Conservation (phyloP, 2,329 filamentous ascomycete genomes). For the Botrytis tulipae region DNA sequence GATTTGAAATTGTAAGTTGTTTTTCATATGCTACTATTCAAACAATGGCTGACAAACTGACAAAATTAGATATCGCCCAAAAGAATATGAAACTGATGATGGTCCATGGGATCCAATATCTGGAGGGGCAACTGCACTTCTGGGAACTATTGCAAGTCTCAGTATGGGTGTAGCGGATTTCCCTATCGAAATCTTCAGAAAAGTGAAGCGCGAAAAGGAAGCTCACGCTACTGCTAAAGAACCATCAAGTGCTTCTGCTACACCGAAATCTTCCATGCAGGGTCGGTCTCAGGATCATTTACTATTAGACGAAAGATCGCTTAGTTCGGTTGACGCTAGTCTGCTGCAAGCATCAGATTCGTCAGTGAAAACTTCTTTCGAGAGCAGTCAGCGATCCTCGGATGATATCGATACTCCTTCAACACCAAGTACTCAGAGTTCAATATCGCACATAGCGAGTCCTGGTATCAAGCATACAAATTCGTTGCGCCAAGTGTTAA, state of each 20-base stretch:
- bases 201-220: constrained; percentile 31
- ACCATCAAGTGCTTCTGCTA: constrained; percentile 19
- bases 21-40: not conserved
- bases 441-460: not conserved
- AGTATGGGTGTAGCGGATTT: constrained; percentile 80
- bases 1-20: constrained; percentile 67
- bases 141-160: constrained; percentile 80
- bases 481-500: constrained; percentile 37
- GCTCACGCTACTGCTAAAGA: constrained; percentile 22
- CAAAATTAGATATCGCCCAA: constrained; percentile 46
- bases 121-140: constrained; percentile 71
- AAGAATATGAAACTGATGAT: constrained; percentile 74
- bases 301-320: constrained; percentile 14
- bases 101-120: constrained; percentile 78
- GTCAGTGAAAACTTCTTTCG: constrained; percentile 32
- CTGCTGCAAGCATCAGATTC: constrained; percentile 20
- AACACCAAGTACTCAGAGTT: constrained; percentile 29
- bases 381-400: constrained; percentile 29
- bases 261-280: constrained; percentile 23
- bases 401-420: constrained; percentile 23
- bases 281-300: constrained; percentile 27
- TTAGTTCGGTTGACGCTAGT: constrained; percentile 15
- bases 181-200: constrained; percentile 55
- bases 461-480: constrained; percentile 22
- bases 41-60: constrained; percentile 22